A percentile compares a stretch with the other conserved stretches of the same genome.
These are phyloP conservation scores for Mortierella sp. DNA, from an alignment of 371 early-diverging fungal genomes.

Conservation along the genomic window DNA sequence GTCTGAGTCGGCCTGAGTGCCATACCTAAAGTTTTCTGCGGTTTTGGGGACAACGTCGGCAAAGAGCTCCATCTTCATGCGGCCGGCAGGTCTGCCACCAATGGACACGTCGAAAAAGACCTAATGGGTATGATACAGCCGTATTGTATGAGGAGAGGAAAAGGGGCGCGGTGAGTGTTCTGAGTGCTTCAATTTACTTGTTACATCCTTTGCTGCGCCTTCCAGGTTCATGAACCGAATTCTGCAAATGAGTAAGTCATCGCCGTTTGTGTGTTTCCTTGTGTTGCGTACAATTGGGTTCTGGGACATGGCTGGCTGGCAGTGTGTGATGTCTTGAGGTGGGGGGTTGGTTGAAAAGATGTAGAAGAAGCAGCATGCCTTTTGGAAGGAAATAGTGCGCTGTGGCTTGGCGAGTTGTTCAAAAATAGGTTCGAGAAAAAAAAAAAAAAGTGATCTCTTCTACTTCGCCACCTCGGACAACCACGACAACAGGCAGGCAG, in stretches of 20 bases:
- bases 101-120: conserved; percentile 87
- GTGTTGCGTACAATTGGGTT: conserved; percentile 35
- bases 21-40: conserved; percentile 96
- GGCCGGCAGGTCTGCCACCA: conserved; percentile 83
- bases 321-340: background rate
- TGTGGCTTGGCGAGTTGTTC: background rate
- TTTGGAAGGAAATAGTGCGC: background rate
- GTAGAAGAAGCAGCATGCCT: background rate
- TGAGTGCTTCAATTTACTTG: background rate
- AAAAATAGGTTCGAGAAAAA: background rate
- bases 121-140: conserved; percentile 21
- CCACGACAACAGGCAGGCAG: background rate
- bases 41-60: conserved; percentile 96
- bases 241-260: background rate
- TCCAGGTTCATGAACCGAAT: background rate
- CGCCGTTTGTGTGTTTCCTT: background rate
- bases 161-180: background rate
- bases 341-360: background rate
- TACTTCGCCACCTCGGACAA: conserved; percentile 6
- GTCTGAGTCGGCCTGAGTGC: too few relatives aligned
- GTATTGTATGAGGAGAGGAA: background rate
- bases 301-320: conserved; percentile 21
- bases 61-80: conserved; percentile 97
- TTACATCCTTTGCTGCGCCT: background rate
- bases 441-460: background rate